Evolutionary conservation across 106 monocot species (phyloP).

Genomic region (Platanthera zijinensis): DNA sequence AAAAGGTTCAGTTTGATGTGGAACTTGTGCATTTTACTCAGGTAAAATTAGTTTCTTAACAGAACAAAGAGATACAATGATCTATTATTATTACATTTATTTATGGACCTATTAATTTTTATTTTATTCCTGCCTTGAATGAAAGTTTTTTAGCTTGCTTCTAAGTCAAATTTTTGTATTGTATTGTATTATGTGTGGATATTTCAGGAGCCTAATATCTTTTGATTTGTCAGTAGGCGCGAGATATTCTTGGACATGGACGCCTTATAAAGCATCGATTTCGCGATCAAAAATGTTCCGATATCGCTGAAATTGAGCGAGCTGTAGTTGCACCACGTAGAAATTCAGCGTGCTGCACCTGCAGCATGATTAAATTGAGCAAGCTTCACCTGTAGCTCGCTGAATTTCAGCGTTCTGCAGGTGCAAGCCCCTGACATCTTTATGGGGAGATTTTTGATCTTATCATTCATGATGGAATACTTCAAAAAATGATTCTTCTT

Average conservation of each 20-base stretch:
- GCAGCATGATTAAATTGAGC: too few relatives aligned
- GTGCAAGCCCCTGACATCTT: too few relatives aligned
- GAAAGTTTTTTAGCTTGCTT: neutral
- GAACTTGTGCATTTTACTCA: conserved; percentile 80
- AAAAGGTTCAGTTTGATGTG: conserved; percentile 84
- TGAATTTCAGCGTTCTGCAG: too few relatives aligned
- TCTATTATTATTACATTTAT: neutral
- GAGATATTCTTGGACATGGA: conserved; percentile 99
- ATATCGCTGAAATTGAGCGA: too few relatives aligned
- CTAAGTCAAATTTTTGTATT: neutral
- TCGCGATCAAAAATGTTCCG: conserved; percentile 78
- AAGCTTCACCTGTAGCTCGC: too few relatives aligned
- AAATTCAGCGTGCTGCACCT: too few relatives aligned
- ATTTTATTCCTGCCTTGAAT: neutral
- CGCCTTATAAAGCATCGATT: conserved; percentile 92
- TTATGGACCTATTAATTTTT: neutral
- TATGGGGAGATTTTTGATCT: too few relatives aligned
- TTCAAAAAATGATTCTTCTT: too few relatives aligned
- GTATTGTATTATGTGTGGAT: neutral
- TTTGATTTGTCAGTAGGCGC: conserved; percentile 32
- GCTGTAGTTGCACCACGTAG: too few relatives aligned
- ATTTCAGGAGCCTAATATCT: neutral
- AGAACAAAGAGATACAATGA: neutral
- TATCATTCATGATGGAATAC: too few relatives aligned
- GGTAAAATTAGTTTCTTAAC: conserved; percentile 22